Conservation (phyloP, 306 rosid genomes). For the Coriaria nepalensis region DNA sequence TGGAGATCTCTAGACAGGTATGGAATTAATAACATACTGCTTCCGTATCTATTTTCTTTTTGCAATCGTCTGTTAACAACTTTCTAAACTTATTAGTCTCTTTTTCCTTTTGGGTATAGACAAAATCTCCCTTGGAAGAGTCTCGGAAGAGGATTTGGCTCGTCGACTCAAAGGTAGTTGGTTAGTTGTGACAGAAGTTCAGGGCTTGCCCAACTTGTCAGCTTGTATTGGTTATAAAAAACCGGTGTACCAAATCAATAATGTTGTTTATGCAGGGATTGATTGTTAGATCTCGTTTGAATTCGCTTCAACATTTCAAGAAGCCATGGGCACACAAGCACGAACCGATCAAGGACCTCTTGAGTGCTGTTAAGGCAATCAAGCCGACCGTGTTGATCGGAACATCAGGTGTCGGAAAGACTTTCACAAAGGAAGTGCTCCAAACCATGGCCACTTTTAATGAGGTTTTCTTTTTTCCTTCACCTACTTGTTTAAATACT, state of each 20-base stretch:
- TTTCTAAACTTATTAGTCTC: conserved; percentile 4
- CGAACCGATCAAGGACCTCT: conserved; percentile 62
- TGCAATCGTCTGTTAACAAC: not conserved
- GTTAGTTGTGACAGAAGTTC: not conserved
- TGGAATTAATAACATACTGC: conserved; percentile 23
- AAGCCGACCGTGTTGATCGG: conserved; percentile 90
- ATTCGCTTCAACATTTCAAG: conserved; percentile 85
- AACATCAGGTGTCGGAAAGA: conserved; percentile 86
- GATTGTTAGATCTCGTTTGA: conserved; percentile 64
- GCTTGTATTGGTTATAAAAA: no score
- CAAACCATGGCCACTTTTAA: conserved; percentile 84
- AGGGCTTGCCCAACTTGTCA: no score
- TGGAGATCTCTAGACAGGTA: conserved; percentile 90
- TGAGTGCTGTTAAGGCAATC: conserved; percentile 80
- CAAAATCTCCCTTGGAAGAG: conserved; percentile 65
- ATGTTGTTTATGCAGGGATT: conserved; percentile 48
- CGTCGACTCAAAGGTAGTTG: conserved; percentile 81
- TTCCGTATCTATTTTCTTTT: conserved; percentile 3
- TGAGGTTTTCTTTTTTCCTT: conserved; percentile 36
- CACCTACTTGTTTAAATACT: not conserved
- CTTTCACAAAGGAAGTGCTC: conserved; percentile 86
- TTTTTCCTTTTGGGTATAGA: conserved; percentile 29
- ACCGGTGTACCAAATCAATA: conserved; percentile 9
- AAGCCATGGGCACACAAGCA: conserved; percentile 98
- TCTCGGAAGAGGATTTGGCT: conserved; percentile 95